phyloP scores from a whole-genome alignment of 2,329 filamentous ascomycete species.

The Colletotrichum coccodes region DNA sequence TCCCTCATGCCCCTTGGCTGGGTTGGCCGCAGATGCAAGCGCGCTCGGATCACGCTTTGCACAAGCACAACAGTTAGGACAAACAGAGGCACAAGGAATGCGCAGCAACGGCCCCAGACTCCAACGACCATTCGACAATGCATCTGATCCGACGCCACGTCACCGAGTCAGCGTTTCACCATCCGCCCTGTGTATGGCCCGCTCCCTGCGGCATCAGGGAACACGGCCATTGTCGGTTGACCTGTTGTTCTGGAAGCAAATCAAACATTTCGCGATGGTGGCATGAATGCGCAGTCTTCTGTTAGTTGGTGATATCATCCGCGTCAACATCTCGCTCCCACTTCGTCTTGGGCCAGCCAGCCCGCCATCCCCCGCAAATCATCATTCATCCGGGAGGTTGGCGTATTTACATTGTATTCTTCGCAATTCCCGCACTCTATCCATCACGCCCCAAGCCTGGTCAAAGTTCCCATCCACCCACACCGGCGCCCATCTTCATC shows the following conservation, averaged over 20 bases:
- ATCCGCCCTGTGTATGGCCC: constrained; percentile 1
- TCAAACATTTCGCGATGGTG: constrained; percentile 23
- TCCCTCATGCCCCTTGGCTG: background rate
- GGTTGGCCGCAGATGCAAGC: background rate
- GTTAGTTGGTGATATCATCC: background rate
- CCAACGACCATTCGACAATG: constrained; percentile 24
- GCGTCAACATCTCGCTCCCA: too few relatives aligned
- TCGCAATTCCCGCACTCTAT: constrained; percentile 14
- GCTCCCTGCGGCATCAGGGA: constrained; percentile 15
- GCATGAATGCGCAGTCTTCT: background rate
- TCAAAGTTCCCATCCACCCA: constrained; percentile 28
- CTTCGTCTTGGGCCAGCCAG: too few relatives aligned
- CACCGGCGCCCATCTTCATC: constrained; percentile 32
- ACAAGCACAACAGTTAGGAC: constrained; percentile 9
- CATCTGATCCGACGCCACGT: constrained; percentile 14
- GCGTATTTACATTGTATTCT: background rate
- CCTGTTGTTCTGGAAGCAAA: background rate
- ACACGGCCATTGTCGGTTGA: background rate
- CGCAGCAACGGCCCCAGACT: constrained; percentile 9
- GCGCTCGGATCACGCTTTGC: constrained; percentile 22
- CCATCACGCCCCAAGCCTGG: background rate
- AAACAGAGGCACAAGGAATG: background rate
- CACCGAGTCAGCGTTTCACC: constrained; percentile 29
- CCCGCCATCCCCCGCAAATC: background rate
- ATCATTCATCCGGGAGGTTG: too few relatives aligned